Evolutionary conservation across 2,329 filamentous ascomycete genomes (phyloP).

Genomic region (Aspergillus sp.): DNA sequence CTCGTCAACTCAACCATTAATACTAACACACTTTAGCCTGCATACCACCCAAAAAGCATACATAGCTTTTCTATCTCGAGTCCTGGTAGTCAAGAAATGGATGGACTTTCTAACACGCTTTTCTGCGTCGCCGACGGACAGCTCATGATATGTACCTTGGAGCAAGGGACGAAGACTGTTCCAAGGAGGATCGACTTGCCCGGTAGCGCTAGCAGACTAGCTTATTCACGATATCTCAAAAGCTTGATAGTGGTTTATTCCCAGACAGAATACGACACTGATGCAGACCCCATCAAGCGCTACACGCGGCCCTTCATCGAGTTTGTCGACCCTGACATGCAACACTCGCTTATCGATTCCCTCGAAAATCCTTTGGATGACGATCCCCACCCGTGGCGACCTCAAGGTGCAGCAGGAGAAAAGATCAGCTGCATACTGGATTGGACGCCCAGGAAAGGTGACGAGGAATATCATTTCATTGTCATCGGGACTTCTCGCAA

Average conservation of each 20-base stretch:
- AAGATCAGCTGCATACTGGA: slow-evolving; percentile 46
- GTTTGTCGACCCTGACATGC: slow-evolving; percentile 42
- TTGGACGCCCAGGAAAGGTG: slow-evolving; percentile 40
- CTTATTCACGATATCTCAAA: slow-evolving; percentile 49
- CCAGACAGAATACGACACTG: slow-evolving; percentile 28
- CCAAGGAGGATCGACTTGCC: slow-evolving; percentile 43
- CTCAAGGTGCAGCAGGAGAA: slow-evolving; percentile 41
- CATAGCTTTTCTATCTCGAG: slow-evolving; percentile 41
- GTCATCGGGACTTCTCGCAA: slow-evolving; percentile 43
- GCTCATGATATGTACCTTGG: slow-evolving; percentile 52
- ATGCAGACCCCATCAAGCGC: slow-evolving; percentile 32
- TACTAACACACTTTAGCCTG: slow-evolving; percentile 34
- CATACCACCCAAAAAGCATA: slow-evolving; percentile 40
- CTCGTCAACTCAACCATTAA: neutral
- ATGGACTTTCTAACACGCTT: slow-evolving; percentile 45
- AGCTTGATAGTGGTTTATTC: slow-evolving; percentile 54
- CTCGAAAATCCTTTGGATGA: slow-evolving; percentile 9
- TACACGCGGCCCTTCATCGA: slow-evolving; percentile 39
- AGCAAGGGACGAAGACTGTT: slow-evolving; percentile 44
- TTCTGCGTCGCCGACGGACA: slow-evolving; percentile 52
- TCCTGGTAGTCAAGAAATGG: slow-evolving; percentile 20
- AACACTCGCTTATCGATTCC: slow-evolving; percentile 23
- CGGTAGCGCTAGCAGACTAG: slow-evolving; percentile 46
- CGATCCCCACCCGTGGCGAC: slow-evolving; percentile 25
- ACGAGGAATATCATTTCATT: slow-evolving; percentile 44